Evolutionary conservation across 345 rosid species (phyloP).

Genomic region (Eucalyptus tenuipes): DNA sequence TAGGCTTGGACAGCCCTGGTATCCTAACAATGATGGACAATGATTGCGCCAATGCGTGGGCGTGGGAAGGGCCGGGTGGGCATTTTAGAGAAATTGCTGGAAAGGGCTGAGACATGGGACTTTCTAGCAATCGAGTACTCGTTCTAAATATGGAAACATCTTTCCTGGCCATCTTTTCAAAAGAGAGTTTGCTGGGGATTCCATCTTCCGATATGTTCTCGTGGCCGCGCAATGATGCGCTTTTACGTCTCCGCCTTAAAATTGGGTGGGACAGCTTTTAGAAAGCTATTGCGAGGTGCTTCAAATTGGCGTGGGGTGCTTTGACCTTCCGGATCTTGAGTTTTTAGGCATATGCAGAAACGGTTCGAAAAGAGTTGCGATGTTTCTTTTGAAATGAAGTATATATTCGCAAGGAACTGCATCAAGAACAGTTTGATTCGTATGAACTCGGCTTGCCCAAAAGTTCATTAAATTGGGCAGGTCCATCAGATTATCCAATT

Average conservation of each 20-base stretch:
- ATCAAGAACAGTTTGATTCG: not conserved
- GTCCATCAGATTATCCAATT: not conserved
- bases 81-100: not conserved
- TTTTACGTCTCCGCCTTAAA: not conserved
- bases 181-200: not conserved
- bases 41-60: not conserved
- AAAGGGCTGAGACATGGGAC: not conserved
- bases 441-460: not conserved
- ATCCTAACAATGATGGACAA: not conserved
- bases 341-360: not conserved
- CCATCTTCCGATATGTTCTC: not conserved
- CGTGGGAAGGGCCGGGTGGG: not conserved
- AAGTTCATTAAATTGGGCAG: not conserved
- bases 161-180: not conserved
- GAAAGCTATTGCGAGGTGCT: not conserved
- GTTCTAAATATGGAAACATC: not conserved
- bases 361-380: not conserved
- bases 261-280: not conserved
- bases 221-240: not conserved
- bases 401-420: fast-evolving
- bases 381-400: fast-evolving
- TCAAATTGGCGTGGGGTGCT: fast-evolving
- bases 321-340: not conserved
- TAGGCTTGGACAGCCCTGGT: not conserved
- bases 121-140: not conserved